Base-by-base conservation (phyloP, 2,329 filamentous ascomycete species). In the Aspergillus piperis region DNA sequence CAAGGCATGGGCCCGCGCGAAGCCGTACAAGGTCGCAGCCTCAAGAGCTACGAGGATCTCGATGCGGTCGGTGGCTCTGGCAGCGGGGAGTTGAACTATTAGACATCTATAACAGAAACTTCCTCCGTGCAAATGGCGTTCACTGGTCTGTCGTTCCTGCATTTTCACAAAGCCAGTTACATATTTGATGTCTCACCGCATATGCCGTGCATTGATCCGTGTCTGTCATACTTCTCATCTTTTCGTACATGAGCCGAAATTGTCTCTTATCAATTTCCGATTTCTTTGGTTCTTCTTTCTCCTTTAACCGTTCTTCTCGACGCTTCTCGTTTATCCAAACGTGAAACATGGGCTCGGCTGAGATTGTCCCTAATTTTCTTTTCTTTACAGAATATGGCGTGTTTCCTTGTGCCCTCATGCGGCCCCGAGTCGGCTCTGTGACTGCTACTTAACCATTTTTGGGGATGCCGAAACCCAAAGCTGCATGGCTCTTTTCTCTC, bases 31-130 rank as follows among this genome's bases (percentile, higher is more conserved):
- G 95, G 95, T 5, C 87, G 95, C 59, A 96, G 91, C 62, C 80
- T 99, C 66, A 96, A 96, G 84, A 97, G 92, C 75, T 99, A 99
- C 73, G 96, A 99, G 76, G 95, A 99, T 73, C 82, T 99, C 23
- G 95, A 99, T 79, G 94, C 96, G 49, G 89, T 90, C 60, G 87
- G 87, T 39, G 86, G 88, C 13, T 83, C 85, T 38, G 91, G 89
- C 42, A 87, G 89, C 42, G 90, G 91, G 27, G 94, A 97, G 79
- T 81, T 98, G 70, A 96, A 98, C 77, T 98, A 98, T 73, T 98
- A 84, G 59, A 48, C 19, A 17, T 51, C 51, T 41, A 21, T 27
- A 30, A 42, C 13, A 25, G 8, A 58, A 30, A 32, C 57, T n/a
- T 54, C 36, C 25, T 30, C 47, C 25, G 25, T 30, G 47, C 47